Base-by-base conservation (phyloP, 352 stramenopile species). In the Phytopythium vexans region DNA sequence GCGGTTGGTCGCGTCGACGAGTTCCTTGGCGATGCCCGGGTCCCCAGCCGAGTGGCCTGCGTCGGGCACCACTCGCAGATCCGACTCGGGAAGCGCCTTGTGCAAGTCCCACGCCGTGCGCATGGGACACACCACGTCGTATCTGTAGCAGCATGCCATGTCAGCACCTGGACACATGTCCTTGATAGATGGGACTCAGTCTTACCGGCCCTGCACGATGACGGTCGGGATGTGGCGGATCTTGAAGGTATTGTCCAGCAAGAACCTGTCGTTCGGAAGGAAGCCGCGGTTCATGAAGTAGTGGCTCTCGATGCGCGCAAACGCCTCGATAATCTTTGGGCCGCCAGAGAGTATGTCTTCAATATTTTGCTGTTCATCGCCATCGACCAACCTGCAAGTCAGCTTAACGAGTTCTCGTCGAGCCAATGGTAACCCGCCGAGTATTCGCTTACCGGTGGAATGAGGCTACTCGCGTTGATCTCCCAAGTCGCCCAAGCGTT, bases 231-330 rank as follows among this genome's bases (percentile, higher is more conserved):
- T 96, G 66, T 97, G 82, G 38, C 85, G 81, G 63, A 97, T 96
- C 72, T 94, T 93, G 66, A 88, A 71, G 21, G 81, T 74, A 56
- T 97, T 91, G 46, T 96, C 84, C 33, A 96, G 83, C 46, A 97
- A 55, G 56, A 94, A 97, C 36, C 83, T 72, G 52, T 95, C 82
- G n/a, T 40, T 74, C 8, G 86, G 77, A 63, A 97, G 96, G 68
- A 95, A 97, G 11, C 86, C 91, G 33, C 86, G 77, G 71, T 97
- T 82, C 34, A 90, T 60, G 40, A 97, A 97, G 68, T 95, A 97
- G 62, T 97, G 90, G 71, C 92, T 96, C 70, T 97, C 91, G 54
- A 97, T 97, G 44, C 90, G 81, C 32, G 89, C 90, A 60, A 97
- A 97, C 4, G 91, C 86, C 57, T 96, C 75, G 6, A 86, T 82